A percentile compares a stretch with the other conserved stretches of the same genome.
phyloP scores from a whole-genome alignment of 1,284 basidiomycete genomes.

The Ganoderma meredithae region DNA sequence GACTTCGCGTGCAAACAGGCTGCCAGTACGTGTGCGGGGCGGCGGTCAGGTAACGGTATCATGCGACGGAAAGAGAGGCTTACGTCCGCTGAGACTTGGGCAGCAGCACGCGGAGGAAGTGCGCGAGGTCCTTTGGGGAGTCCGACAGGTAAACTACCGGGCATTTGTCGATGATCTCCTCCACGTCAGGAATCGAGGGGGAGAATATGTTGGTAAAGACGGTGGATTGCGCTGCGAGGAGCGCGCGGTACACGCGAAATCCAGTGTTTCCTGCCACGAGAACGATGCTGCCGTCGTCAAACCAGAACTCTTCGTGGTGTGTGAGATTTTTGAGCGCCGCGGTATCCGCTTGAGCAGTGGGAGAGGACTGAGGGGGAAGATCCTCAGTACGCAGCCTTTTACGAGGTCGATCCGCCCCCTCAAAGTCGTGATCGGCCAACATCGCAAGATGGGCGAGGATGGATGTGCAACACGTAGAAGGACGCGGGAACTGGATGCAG shows the following conservation, averaged over 20 bases:
- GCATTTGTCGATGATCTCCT: slow-evolving; percentile 22
- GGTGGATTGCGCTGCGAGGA: slow-evolving; percentile 27
- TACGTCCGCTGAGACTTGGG: background rate
- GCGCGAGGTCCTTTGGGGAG: slow-evolving; percentile 12
- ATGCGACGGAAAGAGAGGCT: background rate
- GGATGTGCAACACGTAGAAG: too few species aligned
- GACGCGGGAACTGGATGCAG: too few species aligned
- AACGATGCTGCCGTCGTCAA: slow-evolving; percentile 6
- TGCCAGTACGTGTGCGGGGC: background rate
- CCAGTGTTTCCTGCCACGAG: background rate
- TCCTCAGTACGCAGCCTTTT: too few species aligned
- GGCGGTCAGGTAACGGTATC: background rate
- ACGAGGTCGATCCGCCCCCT: too few species aligned
- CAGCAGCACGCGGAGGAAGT: slow-evolving; percentile 14
- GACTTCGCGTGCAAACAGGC: background rate
- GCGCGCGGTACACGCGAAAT: slow-evolving; percentile 26
- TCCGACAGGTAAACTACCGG: slow-evolving; percentile 28
- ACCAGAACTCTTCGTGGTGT: background rate
- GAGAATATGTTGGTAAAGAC: slow-evolving; percentile 31
- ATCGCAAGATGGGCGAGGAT: too few species aligned
- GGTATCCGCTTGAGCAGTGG: too few species aligned
- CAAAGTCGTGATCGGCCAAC: too few species aligned
- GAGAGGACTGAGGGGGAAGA: too few species aligned
- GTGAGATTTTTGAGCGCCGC: background rate
- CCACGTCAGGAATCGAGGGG: slow-evolving; percentile 19